Base-by-base conservation (phyloP, 768 basidiomycete genomes). In the Tylopilus subfusipes region DNA sequence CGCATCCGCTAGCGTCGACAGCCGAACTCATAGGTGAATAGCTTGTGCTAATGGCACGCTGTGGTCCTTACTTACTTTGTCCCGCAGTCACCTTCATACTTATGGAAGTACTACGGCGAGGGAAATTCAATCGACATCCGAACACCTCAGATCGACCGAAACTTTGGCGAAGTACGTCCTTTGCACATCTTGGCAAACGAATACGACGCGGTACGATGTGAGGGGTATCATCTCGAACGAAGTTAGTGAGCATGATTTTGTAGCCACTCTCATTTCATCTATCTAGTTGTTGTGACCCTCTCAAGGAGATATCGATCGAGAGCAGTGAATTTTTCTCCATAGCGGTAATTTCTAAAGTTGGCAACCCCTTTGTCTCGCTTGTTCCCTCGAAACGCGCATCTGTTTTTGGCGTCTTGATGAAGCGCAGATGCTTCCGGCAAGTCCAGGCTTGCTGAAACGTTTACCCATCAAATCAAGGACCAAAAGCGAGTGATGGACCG, bases 61-160 rank as follows among this genome's bases (percentile, higher is more conserved):
- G 25, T 12, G 19, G 19, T 33, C 25, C 44, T 40, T 43, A 54
- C 49, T 66, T 38, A 73, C 55, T 21, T 5, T 6, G 13, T 33
- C 13, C 14, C 21, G 29, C 53, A 83, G 83, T 84, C 9, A 82
- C 82, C 14, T 84, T 84, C 65, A 71, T 85, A 33, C 77, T 85
- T 69, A 79, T 85, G 76, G 83, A 85, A 64, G 80, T 84, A 30
- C 65, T 85, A 16, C 82, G 83, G 27, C 77, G 82, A 44, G 79
- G 82, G 39, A 78, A 82, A 31, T 85, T 85, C 62, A 68, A 62
- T 52, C 75, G 81, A 12, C 76, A 77, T 24, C 73, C 77, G 5
- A 82, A 78, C 53, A 65, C 71, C 5, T 78, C 80, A 38, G 76
- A 77, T 49, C 78, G 76, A 42, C 75, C 78, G 19, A 81, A 74